These are phyloP conservation scores for Sclerotinia borealis DNA, from an alignment of 2,329 filamentous ascomycete genomes.

Conservation along the genomic window DNA sequence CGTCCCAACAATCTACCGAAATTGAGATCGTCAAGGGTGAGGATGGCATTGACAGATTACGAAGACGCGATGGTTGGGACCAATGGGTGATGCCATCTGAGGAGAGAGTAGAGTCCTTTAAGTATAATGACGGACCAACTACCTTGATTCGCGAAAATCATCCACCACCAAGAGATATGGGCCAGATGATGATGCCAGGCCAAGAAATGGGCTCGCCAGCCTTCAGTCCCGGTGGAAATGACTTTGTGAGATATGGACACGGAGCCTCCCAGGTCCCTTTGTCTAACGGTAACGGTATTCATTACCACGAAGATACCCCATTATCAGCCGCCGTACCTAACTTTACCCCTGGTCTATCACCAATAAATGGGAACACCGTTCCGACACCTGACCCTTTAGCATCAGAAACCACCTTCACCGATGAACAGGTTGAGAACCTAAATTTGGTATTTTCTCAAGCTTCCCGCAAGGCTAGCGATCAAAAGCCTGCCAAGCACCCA, in stretches of 20 bases:
- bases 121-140: conserved; percentile 66
- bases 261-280: conserved; percentile 14
- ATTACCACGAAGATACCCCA: conserved; percentile 41
- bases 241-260: conserved; percentile 26
- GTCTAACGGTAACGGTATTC: conserved; percentile 37
- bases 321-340: conserved; percentile 59
- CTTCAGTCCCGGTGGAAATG: conserved; percentile 31
- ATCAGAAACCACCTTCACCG: conserved; percentile 41
- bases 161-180: conserved; percentile 21
- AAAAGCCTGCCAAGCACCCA: conserved; percentile 32
- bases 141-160: conserved; percentile 28
- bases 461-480: conserved; percentile 35
- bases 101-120: conserved; percentile 66
- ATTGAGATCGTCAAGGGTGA: conserved; percentile 71
- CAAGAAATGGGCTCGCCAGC: conserved; percentile 27
- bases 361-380: conserved; percentile 15
- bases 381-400: conserved; percentile 25
- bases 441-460: conserved; percentile 41
- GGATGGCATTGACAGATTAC: conserved; percentile 73
- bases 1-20: conserved; percentile 63
- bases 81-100: conserved; percentile 69
- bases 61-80: conserved; percentile 69
- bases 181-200: conserved; percentile 24
- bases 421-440: conserved; percentile 46
- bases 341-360: conserved; percentile 37